Conservation (phyloP, 163 green algal species). For the Botryococcus braunii region DNA sequence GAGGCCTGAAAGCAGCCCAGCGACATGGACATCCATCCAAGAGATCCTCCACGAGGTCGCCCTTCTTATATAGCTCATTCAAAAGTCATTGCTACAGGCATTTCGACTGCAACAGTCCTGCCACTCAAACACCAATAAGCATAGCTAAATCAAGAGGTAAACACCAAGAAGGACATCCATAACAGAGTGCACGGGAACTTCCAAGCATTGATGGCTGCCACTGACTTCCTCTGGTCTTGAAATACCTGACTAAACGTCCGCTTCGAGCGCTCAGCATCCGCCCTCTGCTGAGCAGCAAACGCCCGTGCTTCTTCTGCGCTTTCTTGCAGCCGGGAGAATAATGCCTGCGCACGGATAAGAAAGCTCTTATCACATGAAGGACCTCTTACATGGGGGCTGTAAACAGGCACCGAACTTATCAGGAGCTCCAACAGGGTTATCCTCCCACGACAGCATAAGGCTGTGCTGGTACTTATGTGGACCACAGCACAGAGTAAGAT, state of each 20-base stretch:
- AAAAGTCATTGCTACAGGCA: background rate
- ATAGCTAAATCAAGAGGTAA: too few species aligned
- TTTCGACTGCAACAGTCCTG: too few species aligned
- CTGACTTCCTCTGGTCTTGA: background rate
- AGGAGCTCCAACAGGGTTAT: background rate
- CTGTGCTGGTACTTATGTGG: background rate
- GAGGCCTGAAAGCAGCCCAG: background rate
- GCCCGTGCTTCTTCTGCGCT: slow-evolving; percentile 36
- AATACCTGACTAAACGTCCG: slow-evolving; percentile 48
- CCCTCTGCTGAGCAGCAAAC: slow-evolving; percentile 53
- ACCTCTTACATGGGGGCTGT: background rate
- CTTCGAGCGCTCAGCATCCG: slow-evolving; percentile 50
- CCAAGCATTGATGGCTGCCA: background rate
- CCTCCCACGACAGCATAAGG: background rate
- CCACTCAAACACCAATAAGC: too few species aligned
- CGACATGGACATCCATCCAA: background rate
- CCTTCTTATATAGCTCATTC: background rate
- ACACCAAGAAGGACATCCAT: background rate
- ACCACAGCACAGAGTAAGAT: background rate
- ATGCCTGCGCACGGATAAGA: background rate
- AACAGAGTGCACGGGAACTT: background rate
- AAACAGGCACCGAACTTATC: background rate
- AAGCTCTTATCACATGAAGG: background rate
- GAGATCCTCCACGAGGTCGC: background rate
- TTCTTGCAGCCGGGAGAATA: slow-evolving; percentile 39